These are phyloP conservation scores for Penicillium vulpinum DNA, from an alignment of 2,329 filamentous ascomycete species.

Conservation along the genomic window DNA sequence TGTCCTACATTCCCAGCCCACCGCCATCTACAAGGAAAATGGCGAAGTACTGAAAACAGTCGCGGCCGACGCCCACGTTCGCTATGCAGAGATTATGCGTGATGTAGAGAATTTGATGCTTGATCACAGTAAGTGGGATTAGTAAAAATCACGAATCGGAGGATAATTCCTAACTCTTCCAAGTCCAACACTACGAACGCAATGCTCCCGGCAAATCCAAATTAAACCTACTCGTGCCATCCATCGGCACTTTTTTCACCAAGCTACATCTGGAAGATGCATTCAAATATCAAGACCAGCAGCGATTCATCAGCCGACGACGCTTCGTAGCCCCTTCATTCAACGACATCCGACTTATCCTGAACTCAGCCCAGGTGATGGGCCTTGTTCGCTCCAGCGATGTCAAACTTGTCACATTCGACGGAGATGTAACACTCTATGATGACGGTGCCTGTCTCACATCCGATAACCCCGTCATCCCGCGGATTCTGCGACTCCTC, in stretches of 20 bases:
- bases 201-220: slow-evolving; percentile 74
- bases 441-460: slow-evolving; percentile 81
- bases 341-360: slow-evolving; percentile 88
- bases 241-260: slow-evolving; percentile 92
- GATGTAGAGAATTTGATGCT: slow-evolving; percentile 91
- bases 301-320: slow-evolving; percentile 82
- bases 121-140: slow-evolving; percentile 70
- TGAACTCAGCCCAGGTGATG: slow-evolving; percentile 95
- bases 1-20: slow-evolving; percentile 92
- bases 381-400: slow-evolving; percentile 73
- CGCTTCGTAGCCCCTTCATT: slow-evolving; percentile 95
- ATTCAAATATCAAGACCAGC: slow-evolving; percentile 84
- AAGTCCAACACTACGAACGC: slow-evolving; percentile 73
- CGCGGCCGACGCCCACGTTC: slow-evolving; percentile 75
- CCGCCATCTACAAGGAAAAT: slow-evolving; percentile 74
- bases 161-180: not conserved
- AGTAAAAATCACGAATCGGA: too few species aligned
- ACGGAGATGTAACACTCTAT: slow-evolving; percentile 96
- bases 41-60: slow-evolving; percentile 66
- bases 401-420: slow-evolving; percentile 87
- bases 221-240: slow-evolving; percentile 85
- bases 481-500: slow-evolving; percentile 68
- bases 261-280: slow-evolving; percentile 81
- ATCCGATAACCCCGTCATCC: slow-evolving; percentile 73
- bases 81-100: slow-evolving; percentile 92